These are phyloP conservation scores for Sphenostylis stenocarpa DNA, from an alignment of 306 rosid genomes.

Conservation along the genomic window DNA sequence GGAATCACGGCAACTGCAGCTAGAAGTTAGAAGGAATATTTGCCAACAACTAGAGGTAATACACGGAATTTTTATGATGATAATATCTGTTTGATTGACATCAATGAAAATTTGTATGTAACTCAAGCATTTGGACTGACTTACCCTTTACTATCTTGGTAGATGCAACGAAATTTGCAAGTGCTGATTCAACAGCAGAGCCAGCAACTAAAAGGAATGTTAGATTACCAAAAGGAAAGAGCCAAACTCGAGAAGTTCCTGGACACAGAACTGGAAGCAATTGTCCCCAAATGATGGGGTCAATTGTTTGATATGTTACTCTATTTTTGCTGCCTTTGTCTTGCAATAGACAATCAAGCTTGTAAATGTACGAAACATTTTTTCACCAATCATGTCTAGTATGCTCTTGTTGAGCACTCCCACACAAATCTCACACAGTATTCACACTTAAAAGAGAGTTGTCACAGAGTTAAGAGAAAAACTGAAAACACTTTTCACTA, in stretches of 20 bases:
- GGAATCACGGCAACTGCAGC: constrained; percentile 42
- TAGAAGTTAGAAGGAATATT: constrained; percentile 42
- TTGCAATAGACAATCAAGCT: neutral
- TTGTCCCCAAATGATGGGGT: constrained; percentile 22
- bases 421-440: neutral
- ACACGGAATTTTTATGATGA: neutral
- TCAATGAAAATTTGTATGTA: neutral
- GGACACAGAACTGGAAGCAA: neutral
- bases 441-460: neutral
- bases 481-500: neutral
- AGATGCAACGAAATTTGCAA: constrained; percentile 48
- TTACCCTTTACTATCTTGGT: neutral
- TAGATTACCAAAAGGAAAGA: constrained; percentile 25
- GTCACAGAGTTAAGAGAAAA: neutral
- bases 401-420: neutral
- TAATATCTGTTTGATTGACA: neutral
- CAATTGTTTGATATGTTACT: neutral
- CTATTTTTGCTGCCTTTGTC: neutral
- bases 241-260: constrained; percentile 18
- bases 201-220: constrained; percentile 37
- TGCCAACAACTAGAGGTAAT: constrained; percentile 47
- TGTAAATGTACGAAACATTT: constrained; percentile 20
- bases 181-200: constrained; percentile 34
- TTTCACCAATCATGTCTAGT: no score
- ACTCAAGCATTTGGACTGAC: neutral